A percentile compares a stretch with the other conserved stretches of the same genome.
Conservation (phyloP, 805 yeast genomes). For the Yarrowia hollandica region DNA sequence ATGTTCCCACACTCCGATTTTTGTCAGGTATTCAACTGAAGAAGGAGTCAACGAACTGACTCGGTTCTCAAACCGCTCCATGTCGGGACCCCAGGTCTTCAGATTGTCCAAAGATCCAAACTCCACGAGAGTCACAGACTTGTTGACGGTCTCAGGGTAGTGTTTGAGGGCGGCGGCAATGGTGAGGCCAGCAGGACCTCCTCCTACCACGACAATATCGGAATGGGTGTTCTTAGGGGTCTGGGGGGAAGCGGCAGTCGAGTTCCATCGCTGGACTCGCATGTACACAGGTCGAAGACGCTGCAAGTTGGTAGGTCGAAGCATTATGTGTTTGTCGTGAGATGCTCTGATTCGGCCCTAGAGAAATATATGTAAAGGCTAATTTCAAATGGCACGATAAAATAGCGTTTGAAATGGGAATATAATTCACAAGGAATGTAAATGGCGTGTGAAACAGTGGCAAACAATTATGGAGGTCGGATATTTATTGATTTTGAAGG, state of each 20-base stretch:
- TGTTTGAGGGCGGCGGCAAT: slow-evolving; percentile 73
- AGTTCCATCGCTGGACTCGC: slow-evolving; percentile 6
- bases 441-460: no score
- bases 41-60: slow-evolving; percentile 85
- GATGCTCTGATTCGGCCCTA: neutral
- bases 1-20: slow-evolving; percentile 75
- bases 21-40: slow-evolving; percentile 61
- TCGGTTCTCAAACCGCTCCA: slow-evolving; percentile 65
- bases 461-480: no score
- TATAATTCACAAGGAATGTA: no score
- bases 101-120: slow-evolving; percentile 60
- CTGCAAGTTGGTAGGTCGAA: neutral
- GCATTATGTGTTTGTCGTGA: neutral
- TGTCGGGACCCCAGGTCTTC: slow-evolving; percentile 48
- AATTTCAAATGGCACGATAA: neutral
- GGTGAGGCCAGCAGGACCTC: slow-evolving; percentile 95
- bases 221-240: slow-evolving; percentile 30
- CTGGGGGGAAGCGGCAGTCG: neutral
- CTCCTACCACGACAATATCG: slow-evolving; percentile 89
- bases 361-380: neutral
- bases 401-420: neutral
- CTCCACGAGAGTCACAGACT: slow-evolving; percentile 72
- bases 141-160: slow-evolving; percentile 59
- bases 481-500: neutral
- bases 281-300: neutral